Conservation (phyloP, 352 stramenopile species). For the Globisporangium emineosum region DNA sequence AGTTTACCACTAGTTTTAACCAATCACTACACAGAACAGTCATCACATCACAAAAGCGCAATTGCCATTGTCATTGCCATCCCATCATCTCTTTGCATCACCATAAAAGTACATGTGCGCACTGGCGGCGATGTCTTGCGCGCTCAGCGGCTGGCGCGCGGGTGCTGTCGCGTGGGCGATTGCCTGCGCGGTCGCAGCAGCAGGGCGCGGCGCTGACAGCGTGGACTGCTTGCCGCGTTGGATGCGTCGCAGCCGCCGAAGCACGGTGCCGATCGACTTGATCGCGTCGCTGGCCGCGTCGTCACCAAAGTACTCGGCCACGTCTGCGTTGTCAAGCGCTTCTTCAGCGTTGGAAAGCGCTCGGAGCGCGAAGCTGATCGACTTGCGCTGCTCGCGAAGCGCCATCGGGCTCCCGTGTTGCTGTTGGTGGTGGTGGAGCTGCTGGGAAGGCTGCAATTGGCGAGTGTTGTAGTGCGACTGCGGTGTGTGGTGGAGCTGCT, state of each 20-base stretch:
- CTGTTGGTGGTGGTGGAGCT: conserved; percentile 2
- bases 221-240: conserved; percentile 42
- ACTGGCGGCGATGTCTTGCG: conserved; percentile 8
- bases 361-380: conserved; percentile 25
- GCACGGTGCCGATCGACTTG: conserved; percentile 21
- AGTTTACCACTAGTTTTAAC: background rate
- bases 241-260: conserved; percentile 33
- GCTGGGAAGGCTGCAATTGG: conserved; percentile 11
- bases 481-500: conserved; percentile 1
- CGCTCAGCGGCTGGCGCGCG: background rate
- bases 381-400: conserved; percentile 29
- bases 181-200: background rate
- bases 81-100: background rate
- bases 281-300: conserved; percentile 21
- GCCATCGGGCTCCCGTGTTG: background rate
- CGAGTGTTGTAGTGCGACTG: conserved; percentile 13
- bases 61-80: background rate
- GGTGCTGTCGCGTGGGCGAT: background rate
- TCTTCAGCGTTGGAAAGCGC: conserved; percentile 37
- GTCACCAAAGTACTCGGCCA: conserved; percentile 33
- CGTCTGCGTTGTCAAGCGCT: conserved; percentile 34
- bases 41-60: background rate
- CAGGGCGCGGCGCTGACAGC: conserved; percentile 13
- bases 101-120: conserved; percentile 41
- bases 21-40: background rate